Percentiles rank a stretch among this genome's conserved stretches.
These are phyloP conservation scores for Mycosarcoma maydis DNA, from an alignment of 1,284 basidiomycete genomes.

Conservation along the genomic window DNA sequence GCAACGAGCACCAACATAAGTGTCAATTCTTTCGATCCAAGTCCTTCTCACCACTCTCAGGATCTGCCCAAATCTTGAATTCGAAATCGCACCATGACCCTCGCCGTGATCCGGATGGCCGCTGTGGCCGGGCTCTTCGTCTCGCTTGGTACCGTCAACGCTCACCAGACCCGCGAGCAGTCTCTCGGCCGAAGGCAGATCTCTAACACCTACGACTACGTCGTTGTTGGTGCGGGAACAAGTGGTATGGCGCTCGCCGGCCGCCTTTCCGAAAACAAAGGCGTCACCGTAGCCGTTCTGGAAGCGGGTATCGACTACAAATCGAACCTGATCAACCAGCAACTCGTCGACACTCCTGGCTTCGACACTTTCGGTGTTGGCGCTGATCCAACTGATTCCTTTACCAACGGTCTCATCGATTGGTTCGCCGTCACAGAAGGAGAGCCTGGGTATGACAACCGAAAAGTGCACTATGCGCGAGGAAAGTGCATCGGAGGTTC, in stretches of 20 bases:
- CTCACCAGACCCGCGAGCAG: conserved; percentile 3
- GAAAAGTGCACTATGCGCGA: conserved; percentile 43
- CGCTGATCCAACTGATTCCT: conserved; percentile 9
- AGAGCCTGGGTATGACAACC: conserved; percentile 40
- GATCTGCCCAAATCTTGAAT: too few relatives aligned
- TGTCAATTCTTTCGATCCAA: too few relatives aligned
- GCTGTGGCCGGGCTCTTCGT: conserved; percentile 15
- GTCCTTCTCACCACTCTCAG: too few relatives aligned
- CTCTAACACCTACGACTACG: conserved; percentile 44
- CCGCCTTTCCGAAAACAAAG: conserved; percentile 47
- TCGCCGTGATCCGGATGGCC: conserved; percentile 12
- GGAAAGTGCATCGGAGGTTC: conserved; percentile 56
- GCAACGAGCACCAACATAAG: too few relatives aligned
- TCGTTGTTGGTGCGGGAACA: conserved; percentile 54
- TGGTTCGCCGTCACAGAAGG: conserved; percentile 46
- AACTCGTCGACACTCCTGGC: conserved; percentile 45
- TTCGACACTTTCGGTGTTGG: conserved; percentile 44
- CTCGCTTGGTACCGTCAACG: conserved; percentile 8
- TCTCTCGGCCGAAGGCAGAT: conserved; percentile 4
- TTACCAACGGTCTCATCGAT: conserved; percentile 33
- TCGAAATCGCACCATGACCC: conserved; percentile 6
- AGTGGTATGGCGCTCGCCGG: conserved; percentile 52
- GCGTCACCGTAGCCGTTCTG: conserved; percentile 52
- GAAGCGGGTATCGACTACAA: conserved; percentile 54
- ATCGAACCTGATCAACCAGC: conserved; percentile 27